Percentiles rank a stretch among this genome's conserved stretches.
Conservation (phyloP, 2,329 filamentous ascomycete genomes). For the Aspergillus candidus region DNA sequence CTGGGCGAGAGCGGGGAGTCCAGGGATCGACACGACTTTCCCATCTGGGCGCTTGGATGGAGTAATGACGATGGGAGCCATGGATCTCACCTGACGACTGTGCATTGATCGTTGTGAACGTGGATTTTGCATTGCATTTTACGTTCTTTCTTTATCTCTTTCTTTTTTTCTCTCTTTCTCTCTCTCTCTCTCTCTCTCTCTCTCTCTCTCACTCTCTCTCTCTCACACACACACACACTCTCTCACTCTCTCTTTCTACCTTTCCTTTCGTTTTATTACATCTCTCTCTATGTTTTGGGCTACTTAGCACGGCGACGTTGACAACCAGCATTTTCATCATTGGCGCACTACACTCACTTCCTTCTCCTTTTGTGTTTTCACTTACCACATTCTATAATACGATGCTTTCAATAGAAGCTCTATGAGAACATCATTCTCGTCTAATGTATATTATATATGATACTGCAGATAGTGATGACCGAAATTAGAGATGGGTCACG, state of each 20-base stretch:
- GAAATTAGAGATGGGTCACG: too few relatives aligned
- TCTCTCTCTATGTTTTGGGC: too few relatives aligned
- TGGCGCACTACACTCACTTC: too few relatives aligned
- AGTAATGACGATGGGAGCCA: conserved; percentile 34
- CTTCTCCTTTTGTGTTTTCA: too few relatives aligned
- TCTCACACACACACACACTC: conserved; percentile 3
- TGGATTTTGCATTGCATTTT: neutral
- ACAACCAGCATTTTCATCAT: too few relatives aligned
- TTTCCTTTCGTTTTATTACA: neutral
- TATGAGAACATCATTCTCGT: too few relatives aligned
- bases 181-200: conserved; percentile 6
- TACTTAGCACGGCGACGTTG: too few relatives aligned
- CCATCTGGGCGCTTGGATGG: conserved; percentile 37
- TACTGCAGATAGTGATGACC: too few relatives aligned
- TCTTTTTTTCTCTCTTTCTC: conserved; percentile 1
- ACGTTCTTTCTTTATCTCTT: conserved; percentile 1
- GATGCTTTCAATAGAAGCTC: too few relatives aligned
- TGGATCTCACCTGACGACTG: conserved; percentile 23
- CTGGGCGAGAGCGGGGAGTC: conserved; percentile 43
- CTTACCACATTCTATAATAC: too few relatives aligned
- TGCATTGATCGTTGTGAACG: conserved; percentile 23
- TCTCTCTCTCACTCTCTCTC: conserved; percentile 4
- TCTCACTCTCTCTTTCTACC: neutral
- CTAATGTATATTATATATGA: too few relatives aligned
- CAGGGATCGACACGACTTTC: conserved; percentile 50